These are phyloP conservation scores for Talaromyces borbonicus DNA, from an alignment of 495 filamentous ascomycete genomes.

Conservation along the genomic window DNA sequence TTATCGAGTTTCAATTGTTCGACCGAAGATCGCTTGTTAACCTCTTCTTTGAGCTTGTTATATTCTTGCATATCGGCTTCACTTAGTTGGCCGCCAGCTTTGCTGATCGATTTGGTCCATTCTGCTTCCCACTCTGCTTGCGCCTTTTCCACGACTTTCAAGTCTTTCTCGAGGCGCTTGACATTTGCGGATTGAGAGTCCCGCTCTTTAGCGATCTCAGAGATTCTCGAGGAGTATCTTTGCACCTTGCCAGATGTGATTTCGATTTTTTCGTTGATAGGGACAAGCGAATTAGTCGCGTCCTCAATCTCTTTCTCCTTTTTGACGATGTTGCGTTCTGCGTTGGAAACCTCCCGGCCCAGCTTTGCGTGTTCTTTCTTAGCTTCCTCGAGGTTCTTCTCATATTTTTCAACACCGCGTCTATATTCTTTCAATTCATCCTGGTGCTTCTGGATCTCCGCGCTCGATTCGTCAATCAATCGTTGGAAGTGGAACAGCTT, in stretches of 20 bases:
- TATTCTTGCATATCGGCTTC: conserved; percentile 86
- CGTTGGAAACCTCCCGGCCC: conserved; percentile 66
- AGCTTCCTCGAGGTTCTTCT: conserved; percentile 74
- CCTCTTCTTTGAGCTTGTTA: conserved; percentile 73
- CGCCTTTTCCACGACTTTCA: conserved; percentile 78
- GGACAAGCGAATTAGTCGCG: conserved; percentile 73
- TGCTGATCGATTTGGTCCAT: conserved; percentile 70
- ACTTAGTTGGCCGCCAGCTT: conserved; percentile 75
- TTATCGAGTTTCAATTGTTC: conserved; percentile 80
- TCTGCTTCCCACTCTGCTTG: conserved; percentile 83
- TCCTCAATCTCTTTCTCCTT: conserved; percentile 88
- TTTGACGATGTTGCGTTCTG: conserved; percentile 69
- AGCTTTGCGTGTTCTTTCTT: conserved; percentile 74
- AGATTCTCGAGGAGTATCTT: conserved; percentile 53
- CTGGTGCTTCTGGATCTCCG: conserved; percentile 87
- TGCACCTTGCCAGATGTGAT: conserved; percentile 63
- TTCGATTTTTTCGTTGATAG: conserved; percentile 87
- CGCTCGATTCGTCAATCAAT: conserved; percentile 82
- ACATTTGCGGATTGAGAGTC: conserved; percentile 56
- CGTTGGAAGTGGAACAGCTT: conserved; percentile 94
- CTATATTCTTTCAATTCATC: conserved; percentile 92
- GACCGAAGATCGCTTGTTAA: conserved; percentile 70
- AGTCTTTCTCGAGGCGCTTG: conserved; percentile 65
- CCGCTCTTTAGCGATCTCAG: conserved; percentile 63
- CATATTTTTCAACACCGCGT: conserved; percentile 76